These are phyloP conservation scores for Nannochloris sp. DNA, from an alignment of 139 green algal species.

Conservation along the genomic window DNA sequence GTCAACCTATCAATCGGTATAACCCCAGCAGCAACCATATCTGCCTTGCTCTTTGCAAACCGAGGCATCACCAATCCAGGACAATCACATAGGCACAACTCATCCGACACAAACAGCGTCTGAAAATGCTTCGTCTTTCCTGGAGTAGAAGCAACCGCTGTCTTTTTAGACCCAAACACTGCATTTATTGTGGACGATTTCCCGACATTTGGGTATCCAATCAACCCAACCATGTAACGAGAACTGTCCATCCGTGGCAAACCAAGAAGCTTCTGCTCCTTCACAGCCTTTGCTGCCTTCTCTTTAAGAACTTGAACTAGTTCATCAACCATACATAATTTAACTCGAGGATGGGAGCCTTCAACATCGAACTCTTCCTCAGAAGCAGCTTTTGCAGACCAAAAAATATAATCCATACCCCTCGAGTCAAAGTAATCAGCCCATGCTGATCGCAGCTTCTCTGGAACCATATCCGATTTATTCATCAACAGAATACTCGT, in stretches of 20 bases:
- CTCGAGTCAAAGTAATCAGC: constrained; percentile 73
- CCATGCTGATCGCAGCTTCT: constrained; percentile 56
- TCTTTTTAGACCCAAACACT: constrained; percentile 92
- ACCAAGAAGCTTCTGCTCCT: constrained; percentile 11
- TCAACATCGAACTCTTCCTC: constrained; percentile 14
- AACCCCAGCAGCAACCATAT: constrained; percentile 94
- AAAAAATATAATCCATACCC: constrained; percentile 69
- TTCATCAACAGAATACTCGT: constrained; percentile 85
- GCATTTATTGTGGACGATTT: constrained; percentile 92
- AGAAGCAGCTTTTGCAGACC: constrained; percentile 56
- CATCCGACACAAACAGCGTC: constrained; percentile 75
- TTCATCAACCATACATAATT: constrained; percentile 36
- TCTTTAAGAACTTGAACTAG: constrained; percentile 32
- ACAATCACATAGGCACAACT: constrained; percentile 81
- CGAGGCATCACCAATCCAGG: constrained; percentile 88
- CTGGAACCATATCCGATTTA: constrained; percentile 92
- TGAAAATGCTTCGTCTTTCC: constrained; percentile 99
- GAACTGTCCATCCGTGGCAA: constrained; percentile 4
- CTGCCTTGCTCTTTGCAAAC: constrained; percentile 76
- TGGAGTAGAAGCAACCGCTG: constrained; percentile 85
- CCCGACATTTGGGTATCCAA: constrained; percentile 98
- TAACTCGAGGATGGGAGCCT: constrained; percentile 22
- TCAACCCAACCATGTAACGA: constrained; percentile 71
- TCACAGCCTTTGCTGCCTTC: constrained; percentile 18
- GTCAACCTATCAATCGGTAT: constrained; percentile 95